These are phyloP conservation scores for Nannochloropsis oceanica DNA, from an alignment of 108 stramenopile genomes.

Conservation along the genomic window DNA sequence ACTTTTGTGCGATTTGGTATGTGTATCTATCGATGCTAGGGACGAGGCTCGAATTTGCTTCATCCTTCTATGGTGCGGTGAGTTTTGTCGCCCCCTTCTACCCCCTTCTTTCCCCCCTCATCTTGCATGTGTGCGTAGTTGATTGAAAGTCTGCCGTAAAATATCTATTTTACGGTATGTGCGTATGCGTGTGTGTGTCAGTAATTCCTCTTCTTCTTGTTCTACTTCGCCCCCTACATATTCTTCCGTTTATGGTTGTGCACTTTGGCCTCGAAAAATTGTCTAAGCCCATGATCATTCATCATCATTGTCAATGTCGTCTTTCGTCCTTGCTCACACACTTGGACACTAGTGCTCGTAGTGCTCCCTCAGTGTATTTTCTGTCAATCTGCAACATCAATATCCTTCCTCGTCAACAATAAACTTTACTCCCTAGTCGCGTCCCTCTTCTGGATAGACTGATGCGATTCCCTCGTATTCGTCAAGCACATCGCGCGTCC, in stretches of 20 bases:
- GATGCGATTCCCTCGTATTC: not conserved
- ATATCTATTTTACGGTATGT: too few relatives aligned
- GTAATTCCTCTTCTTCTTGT: too few relatives aligned
- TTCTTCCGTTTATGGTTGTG: too few relatives aligned
- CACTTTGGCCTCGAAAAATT: too few relatives aligned
- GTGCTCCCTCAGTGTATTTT: not conserved
- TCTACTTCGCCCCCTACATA: too few relatives aligned
- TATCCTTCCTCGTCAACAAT: not conserved
- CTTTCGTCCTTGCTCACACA: not conserved
- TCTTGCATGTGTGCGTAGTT: too few relatives aligned
- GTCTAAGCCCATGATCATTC: too few relatives aligned
- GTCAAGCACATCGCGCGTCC: not conserved
- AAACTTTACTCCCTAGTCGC: not conserved
- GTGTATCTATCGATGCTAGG: not conserved
- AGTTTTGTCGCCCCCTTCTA: not conserved
- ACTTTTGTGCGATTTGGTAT: not conserved
- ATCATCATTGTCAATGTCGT: not conserved
- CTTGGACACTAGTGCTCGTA: not conserved
- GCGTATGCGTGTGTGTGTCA: too few relatives aligned
- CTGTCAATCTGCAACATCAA: not conserved
- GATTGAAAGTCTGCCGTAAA: too few relatives aligned
- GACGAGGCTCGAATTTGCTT: not conserved
- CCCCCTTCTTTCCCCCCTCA: not conserved
- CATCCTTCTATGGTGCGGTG: not conserved
- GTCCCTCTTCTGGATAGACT: too few relatives aligned